Base-by-base conservation (phyloP, 495 filamentous ascomycete genomes). In the Penicillium tannophilum region DNA sequence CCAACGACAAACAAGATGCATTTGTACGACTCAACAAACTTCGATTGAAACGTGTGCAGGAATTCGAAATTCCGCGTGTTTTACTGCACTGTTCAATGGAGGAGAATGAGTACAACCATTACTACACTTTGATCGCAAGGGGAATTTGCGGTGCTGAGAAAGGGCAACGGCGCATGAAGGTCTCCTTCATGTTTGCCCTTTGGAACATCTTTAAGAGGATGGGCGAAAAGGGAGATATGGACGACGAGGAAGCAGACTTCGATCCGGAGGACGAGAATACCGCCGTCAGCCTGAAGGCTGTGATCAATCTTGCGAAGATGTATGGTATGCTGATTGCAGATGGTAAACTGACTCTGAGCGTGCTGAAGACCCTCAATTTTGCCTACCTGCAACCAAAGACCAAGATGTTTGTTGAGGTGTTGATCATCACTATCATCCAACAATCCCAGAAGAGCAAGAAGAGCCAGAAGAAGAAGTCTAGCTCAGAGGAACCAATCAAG, bases 261-360 rank as follows among this genome's bases (percentile, higher is more conserved):
- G 73, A 78, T 33, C 81, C 80, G 1, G 84, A 85, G 9, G 77
- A 78, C 9, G 72, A 80, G 9, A 68, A 75, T 26, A 72, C 75
- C 28, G 66, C 67, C 19, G 65, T 84, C 44, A 69, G 71, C 14
- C 81, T 87, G 66, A 86, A 89, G 63, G 79, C 83, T 31, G 76
- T 96, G n/a, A 90, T 94, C 58, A 97, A 97, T 65, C 76, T 93
- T n/a, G 92, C 90, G 17, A 91, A 89, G 73, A 80, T 96, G 81
- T 97, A 86, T 69, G 93, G 88, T 8, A 78, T 76, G 20, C 76
- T 98, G 4, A 82, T 97, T 49, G 84, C 83, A 0, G 86, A 86
- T 36, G 84, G 84, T 4, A 80, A 74, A 2, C 70, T 97, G 20
- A 77, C 77, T 5, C 69, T 98, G 14, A 74, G 77, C 1, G 77